Evolutionary conservation across 257 asterid genomes (phyloP).

Genomic region (Ilex aquifolium): DNA sequence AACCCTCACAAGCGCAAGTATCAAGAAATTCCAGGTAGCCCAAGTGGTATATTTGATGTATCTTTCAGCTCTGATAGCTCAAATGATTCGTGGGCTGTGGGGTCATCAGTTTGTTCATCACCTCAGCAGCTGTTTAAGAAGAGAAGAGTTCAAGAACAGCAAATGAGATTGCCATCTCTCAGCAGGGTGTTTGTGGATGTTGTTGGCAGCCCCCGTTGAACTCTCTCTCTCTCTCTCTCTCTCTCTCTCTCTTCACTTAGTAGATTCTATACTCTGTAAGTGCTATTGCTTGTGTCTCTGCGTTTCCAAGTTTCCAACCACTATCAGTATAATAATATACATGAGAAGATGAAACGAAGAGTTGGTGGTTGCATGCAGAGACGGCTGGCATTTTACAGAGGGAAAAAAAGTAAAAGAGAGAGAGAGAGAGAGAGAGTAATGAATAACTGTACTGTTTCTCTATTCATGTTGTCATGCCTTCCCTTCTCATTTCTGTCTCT

Average conservation of each 20-base stretch:
- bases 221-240: too few species aligned
- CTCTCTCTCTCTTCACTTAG: too few species aligned
- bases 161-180: conserved; percentile 43
- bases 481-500: neutral
- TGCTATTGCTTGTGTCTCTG: too few species aligned
- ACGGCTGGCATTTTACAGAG: conserved; percentile 4
- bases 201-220: conserved; percentile 44
- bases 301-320: too few species aligned
- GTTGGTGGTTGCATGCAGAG: conserved; percentile 19
- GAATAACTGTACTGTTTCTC: conserved; percentile 11
- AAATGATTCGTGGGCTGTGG: conserved; percentile 33
- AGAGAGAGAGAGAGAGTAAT: conserved; percentile 2
- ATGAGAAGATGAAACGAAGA: neutral
- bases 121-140: conserved; percentile 42
- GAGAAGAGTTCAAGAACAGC: conserved; percentile 41
- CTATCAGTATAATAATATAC: neutral
- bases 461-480: neutral
- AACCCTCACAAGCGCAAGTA: conserved; percentile 39
- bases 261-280: too few species aligned
- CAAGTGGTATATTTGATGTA: conserved; percentile 34
- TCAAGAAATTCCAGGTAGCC: conserved; percentile 24
- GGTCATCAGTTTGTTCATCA: conserved; percentile 16
- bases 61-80: conserved; percentile 33
- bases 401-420: conserved; percentile 8
- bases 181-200: conserved; percentile 55